Percentiles rank a stretch among this genome's conserved stretches.
Evolutionary conservation across 352 stramenopile species (phyloP).

Genomic region (Pseudoperonospora humuli): DNA sequence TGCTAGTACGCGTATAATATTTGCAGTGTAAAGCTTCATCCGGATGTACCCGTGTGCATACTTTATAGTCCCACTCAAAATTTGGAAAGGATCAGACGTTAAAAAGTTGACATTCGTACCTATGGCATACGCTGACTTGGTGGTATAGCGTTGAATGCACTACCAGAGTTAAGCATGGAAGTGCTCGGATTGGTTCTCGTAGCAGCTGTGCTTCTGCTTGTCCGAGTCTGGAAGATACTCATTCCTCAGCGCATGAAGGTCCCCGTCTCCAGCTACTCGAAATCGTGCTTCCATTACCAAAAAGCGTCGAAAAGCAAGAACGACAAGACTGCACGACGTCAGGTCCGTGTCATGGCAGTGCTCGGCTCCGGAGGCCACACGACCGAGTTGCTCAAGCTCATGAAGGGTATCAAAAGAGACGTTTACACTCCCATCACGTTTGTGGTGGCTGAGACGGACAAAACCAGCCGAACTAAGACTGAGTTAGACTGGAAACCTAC

Average conservation of each 20-base stretch:
- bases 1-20: no score
- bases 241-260: slow-evolving; percentile 23
- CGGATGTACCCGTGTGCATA: no score
- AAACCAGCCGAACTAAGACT: slow-evolving; percentile 80
- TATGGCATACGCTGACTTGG: no score
- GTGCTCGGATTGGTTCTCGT: slow-evolving; percentile 19
- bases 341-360: slow-evolving; percentile 69
- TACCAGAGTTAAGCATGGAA: slow-evolving; percentile 11
- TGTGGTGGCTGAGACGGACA: slow-evolving; percentile 88
- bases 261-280: slow-evolving; percentile 11
- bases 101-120: no score
- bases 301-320: slow-evolving; percentile 5
- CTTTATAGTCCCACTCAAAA: no score
- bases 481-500: slow-evolving; percentile 53
- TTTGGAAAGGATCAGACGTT: no score
- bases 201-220: slow-evolving; percentile 9
- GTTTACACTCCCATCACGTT: slow-evolving; percentile 85
- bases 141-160: no score
- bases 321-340: not conserved
- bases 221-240: slow-evolving; percentile 26
- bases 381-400: slow-evolving; percentile 92
- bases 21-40: no score
- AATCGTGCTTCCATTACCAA: slow-evolving; percentile 14
- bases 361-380: slow-evolving; percentile 88
- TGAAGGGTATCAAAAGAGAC: slow-evolving; percentile 69